Evolutionary conservation across 495 filamentous ascomycete species (phyloP), one percentile per base, ranked within the genome.

Genomic region (Talaromyces liani): DNA sequence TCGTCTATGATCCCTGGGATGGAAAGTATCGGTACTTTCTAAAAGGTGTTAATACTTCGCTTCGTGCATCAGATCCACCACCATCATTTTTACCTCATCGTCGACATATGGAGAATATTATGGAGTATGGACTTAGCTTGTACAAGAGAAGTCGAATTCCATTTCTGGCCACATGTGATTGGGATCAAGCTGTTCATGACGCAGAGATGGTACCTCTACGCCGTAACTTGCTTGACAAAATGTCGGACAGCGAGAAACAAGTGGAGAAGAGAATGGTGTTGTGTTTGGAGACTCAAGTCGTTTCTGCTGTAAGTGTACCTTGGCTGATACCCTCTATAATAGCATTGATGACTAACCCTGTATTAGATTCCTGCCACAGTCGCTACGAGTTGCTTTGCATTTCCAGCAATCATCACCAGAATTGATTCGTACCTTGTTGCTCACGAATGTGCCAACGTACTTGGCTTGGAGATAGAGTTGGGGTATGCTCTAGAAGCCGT

Each of bases 401-500:
- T 97, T 64, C 93, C 94, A 2, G 87, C 91, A 3, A 89, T 96
- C 25, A 90, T 96, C 31, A 88, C 88, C 65, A 84, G 91, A 9
- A 69, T 97, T 4, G 92, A 98, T 64, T 86, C 88, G 0, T 91
- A 88, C 63, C 77, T 98, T 16, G 88, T 97, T 62, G 88, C 89
- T 0, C 72, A 90, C 5, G 93, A 98, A 63, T 84, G 85, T 12
- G 86, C 88, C 55, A 74, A 83, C 12, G 71, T 85, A 8, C 68
- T 90, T 16, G 79, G 79, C 20, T 73, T 92, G 3, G 67, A 79
- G 2, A 76, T 96, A n/a, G 75, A 76, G 6, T 82, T 89, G 0
- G 82, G 82, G 6, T 78, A 91, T 55, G 93, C 93, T 0, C 77
- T 98, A 1, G 95, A 97, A 69, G 92, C 94, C 1, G 80, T 97